A percentile compares a stretch with the other conserved stretches of the same genome.
These are phyloP conservation scores for Umbelopsis vinacea DNA, from an alignment of 192 early-diverging fungal species.

Conservation along the genomic window DNA sequence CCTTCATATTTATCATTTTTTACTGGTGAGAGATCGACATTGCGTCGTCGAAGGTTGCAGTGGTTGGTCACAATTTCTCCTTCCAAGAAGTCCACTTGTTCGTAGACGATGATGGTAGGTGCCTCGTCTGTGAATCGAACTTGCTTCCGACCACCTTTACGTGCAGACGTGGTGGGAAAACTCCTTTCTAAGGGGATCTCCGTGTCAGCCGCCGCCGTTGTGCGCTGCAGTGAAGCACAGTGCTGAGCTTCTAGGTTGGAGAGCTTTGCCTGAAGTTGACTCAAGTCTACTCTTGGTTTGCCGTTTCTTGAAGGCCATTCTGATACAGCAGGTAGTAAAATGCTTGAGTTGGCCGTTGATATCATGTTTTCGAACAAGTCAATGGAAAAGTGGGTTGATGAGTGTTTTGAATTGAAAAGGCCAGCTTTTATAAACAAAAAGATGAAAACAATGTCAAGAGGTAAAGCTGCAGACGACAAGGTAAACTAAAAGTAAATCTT, in stretches of 20 bases:
- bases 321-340: background rate
- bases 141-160: background rate
- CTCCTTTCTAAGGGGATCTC: background rate
- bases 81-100: background rate
- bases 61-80: background rate
- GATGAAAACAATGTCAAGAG: background rate
- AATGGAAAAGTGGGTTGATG: background rate
- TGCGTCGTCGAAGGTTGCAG: background rate
- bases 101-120: background rate
- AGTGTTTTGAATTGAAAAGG: background rate
- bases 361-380: background rate
- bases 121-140: conserved; percentile 4
- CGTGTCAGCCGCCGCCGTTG: background rate
- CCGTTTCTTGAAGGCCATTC: background rate
- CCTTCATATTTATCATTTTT: conserved; percentile 17
- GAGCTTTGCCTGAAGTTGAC: background rate
- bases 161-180: too few relatives aligned
- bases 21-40: conserved; percentile 12
- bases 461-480: background rate
- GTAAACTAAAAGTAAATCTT: too few relatives aligned
- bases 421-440: background rate
- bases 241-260: background rate
- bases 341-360: background rate
- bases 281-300: conserved; percentile 7
- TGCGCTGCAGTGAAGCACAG: background rate